Evolutionary conservation across 2,329 filamentous ascomycete species (phyloP), one percentile per base, ranked within the genome.

Genomic region (Sphaerulina musiva): DNA sequence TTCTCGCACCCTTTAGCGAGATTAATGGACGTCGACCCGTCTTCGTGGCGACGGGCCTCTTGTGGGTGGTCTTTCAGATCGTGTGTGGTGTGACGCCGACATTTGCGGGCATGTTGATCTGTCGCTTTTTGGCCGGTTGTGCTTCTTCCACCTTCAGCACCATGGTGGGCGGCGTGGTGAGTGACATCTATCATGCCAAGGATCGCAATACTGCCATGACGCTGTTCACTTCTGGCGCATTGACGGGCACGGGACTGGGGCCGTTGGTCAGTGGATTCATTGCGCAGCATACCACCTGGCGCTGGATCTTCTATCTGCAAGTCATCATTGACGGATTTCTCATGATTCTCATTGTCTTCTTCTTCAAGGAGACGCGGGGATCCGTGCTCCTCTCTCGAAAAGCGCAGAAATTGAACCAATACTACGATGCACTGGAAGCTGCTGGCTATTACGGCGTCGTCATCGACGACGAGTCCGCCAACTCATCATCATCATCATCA

Each of bases 261-360:
- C 90, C 90, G 0, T 66, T 95, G 6, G 74, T 90, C 0, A 80
- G 80, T 4, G 82, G 87, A 0, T 81, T 85, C 44, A 82, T 96
- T 58, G 81, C 85, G 0, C 73, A 86, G 36, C 76, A 81, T 48
- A 77, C 81, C 1, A 78, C 72, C 4, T 95, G 89, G 89, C 82
- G 88, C 58, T 95, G 90, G 89, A 81, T 91, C 0, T 95, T 95
- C 68, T 95, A 89, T 78, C 77, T 91, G 29, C 91, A 96, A 62
- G 81, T 83, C 6, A 89, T 95, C 44, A 73, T 80, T 20, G 81
- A 84, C 51, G 82, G 76, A 0, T 68, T 83, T 1, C 70, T 93
- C 44, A 79, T 90, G 51, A 61, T 81, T 0, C 72, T 83, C 1
- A 79, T 95, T 20, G 76, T 80, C 9, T 51, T 87, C 4, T 80